These are phyloP conservation scores for Candida berthetii DNA, from an alignment of 805 yeast species.

Conservation along the genomic window DNA sequence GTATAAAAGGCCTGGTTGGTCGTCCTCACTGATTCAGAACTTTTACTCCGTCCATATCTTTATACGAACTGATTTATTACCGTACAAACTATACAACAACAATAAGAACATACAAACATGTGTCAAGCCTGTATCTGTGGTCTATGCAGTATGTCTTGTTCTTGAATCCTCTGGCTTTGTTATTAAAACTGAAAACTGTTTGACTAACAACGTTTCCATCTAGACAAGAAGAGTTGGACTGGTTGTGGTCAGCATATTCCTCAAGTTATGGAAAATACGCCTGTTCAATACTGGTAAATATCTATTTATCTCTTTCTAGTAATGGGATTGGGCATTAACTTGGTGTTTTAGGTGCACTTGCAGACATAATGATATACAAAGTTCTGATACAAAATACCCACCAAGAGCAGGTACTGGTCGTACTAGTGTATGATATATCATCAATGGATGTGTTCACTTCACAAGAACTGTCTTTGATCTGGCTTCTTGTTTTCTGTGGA, in stretches of 20 bases:
- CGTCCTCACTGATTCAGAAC: no score
- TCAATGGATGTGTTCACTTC: no score
- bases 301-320: background rate
- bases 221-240: slow-evolving; percentile 52
- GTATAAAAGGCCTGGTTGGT: no score
- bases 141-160: slow-evolving; percentile 3
- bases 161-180: no score
- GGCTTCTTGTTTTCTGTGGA: no score
- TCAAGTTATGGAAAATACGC: slow-evolving; percentile 48
- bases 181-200: background rate
- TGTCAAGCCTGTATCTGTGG: slow-evolving; percentile 25
- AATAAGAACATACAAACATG: no score
- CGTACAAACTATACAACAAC: no score
- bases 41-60: no score
- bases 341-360: slow-evolving; percentile 43
- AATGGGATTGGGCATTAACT: slow-evolving; percentile 6
- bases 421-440: slow-evolving; percentile 23
- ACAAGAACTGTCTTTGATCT: no score
- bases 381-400: slow-evolving; percentile 38
- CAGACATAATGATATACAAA: slow-evolving; percentile 27
- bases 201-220: background rate
- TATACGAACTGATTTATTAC: no score
- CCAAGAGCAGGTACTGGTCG: slow-evolving; percentile 62
- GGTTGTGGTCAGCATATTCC: slow-evolving; percentile 55
- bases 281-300: slow-evolving; percentile 27